A percentile compares a stretch with the other conserved stretches of the same genome.
phyloP scores from a whole-genome alignment of 2,329 filamentous ascomycete genomes.

The Microdochium bolleyi region DNA sequence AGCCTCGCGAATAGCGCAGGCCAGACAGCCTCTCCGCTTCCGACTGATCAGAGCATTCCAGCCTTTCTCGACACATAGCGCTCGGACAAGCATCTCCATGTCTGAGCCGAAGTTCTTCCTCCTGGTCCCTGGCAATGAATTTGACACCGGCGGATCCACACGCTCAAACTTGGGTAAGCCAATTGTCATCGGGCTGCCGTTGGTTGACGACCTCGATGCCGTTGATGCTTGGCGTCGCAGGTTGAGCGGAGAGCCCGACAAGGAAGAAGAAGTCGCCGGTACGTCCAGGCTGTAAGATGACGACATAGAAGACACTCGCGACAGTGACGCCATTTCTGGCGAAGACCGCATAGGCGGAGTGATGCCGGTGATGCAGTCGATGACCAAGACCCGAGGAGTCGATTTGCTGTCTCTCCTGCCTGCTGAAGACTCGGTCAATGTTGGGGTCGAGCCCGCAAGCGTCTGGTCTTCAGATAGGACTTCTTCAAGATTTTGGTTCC shows the following conservation, averaged over 20 bases:
- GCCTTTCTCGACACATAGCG: slow-evolving; percentile 65
- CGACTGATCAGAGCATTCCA: slow-evolving; percentile 67
- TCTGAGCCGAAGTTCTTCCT: slow-evolving; percentile 54
- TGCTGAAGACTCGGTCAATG: background rate
- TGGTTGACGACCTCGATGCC: slow-evolving; percentile 7
- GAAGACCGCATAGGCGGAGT: slow-evolving; percentile 27
- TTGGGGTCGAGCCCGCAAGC: too few relatives aligned
- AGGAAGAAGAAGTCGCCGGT: slow-evolving; percentile 8
- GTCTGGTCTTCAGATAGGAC: slow-evolving; percentile 30
- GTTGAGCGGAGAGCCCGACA: slow-evolving; percentile 11
- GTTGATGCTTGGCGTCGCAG: background rate
- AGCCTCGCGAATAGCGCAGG: slow-evolving; percentile 69
- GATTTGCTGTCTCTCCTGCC: background rate
- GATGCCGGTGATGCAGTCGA: slow-evolving; percentile 55
- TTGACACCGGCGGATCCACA: slow-evolving; percentile 24
- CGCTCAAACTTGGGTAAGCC: slow-evolving; percentile 11
- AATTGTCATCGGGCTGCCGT: slow-evolving; percentile 1
- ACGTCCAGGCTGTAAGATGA: slow-evolving; percentile 20
- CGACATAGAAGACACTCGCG: slow-evolving; percentile 34
- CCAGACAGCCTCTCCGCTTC: slow-evolving; percentile 59
- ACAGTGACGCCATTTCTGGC: slow-evolving; percentile 36
- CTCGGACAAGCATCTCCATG: slow-evolving; percentile 62
- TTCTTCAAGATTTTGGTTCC: slow-evolving; percentile 35
- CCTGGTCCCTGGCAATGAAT: slow-evolving; percentile 49
- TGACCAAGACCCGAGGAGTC: slow-evolving; percentile 42